Evolutionary conservation across 176 grass and related monocot species (phyloP), one percentile per base, ranked within the genome.

Genomic region (Eleusine indica): DNA sequence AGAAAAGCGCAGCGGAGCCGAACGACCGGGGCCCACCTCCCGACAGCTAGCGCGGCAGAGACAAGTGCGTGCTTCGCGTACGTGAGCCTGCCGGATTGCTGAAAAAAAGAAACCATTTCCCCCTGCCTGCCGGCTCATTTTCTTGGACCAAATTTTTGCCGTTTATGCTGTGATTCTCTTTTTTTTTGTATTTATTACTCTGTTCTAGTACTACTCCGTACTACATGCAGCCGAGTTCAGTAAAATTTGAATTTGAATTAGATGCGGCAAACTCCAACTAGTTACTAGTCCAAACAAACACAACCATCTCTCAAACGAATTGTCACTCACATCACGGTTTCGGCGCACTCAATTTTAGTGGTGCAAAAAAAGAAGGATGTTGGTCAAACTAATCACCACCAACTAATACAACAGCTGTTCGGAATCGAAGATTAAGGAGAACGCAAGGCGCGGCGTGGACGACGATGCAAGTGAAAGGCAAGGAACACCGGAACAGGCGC

Each of bases 381-480:
- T 58, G 54, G n/a, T 21, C 18, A 58, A n/a, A 58, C 7, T 19
- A 47, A 2, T 19, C 4, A 58, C 17, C 18, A 58, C 7, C 18
- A 7, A 2, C 6, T n/a, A n/a, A 8, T n/a, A 1, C 19, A 35
- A 35, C 32, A 35, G 32, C 32, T 35, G 32, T 35, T 35, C n/a
- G 53, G 40, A 0, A 4, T 17, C 0, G 0, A 76, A 52, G 38
- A 63, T 71, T 85, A 53, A 71, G 30, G 52, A 48, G 48, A 56
- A 88, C 77, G 72, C 89, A 77, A 91, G 76, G 81, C 35, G 42
- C 4, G 17, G 0, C 18, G 54, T n/a, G 54, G 54, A 56, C 17
- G 53, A 58, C 58, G 0, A 12, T 21, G 49, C 28, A 1, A 68
- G 75, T 64, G 19, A 61, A 79, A 64, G 82, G 11, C 51, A 81